A percentile compares a stretch with the other conserved stretches of the same genome.
phyloP scores from a whole-genome alignment of 495 filamentous ascomycete species.

The Penicillium cosmopolitanum region DNA sequence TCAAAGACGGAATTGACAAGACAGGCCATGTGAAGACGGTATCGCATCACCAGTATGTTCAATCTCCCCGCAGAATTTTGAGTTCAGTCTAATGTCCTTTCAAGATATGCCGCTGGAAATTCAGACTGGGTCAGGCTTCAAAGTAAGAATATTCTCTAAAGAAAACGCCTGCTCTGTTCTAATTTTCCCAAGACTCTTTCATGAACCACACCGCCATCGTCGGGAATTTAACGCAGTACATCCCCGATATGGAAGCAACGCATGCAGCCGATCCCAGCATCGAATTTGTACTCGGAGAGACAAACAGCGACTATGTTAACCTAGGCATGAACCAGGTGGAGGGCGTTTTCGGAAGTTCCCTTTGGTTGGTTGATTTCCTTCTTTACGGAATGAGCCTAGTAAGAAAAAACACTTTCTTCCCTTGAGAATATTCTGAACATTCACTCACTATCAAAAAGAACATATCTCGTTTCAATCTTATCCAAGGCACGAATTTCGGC shows the following conservation, averaged over 20 bases:
- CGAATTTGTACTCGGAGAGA: slow-evolving; percentile 21
- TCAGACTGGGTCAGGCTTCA: slow-evolving; percentile 21
- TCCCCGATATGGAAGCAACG: slow-evolving; percentile 13
- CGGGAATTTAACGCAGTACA: slow-evolving; percentile 21
- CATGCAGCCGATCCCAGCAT: slow-evolving; percentile 12
- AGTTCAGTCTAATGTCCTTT: not conserved
- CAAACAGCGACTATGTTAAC: slow-evolving; percentile 25
- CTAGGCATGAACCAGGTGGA: slow-evolving; percentile 21
- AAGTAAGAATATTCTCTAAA: not conserved
- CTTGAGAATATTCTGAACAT: not conserved
- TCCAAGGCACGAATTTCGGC: slow-evolving; percentile 27
- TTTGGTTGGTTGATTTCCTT: slow-evolving; percentile 21
- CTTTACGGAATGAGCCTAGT: slow-evolving; percentile 22
- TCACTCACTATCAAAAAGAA: slow-evolving; percentile 4
- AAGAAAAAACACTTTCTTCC: slow-evolving; percentile 3
- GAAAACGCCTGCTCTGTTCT: not conserved
- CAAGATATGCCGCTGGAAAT: slow-evolving; percentile 21
- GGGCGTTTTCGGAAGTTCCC: slow-evolving; percentile 25
- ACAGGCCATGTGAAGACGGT: slow-evolving; percentile 22
- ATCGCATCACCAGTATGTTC: slow-evolving; percentile 23
- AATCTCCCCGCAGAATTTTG: not conserved
- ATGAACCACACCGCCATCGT: slow-evolving; percentile 23
- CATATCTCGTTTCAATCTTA: slow-evolving; percentile 24
- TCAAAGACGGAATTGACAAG: slow-evolving; percentile 14
- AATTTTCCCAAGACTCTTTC: slow-evolving; percentile 15